A percentile compares a stretch with the other conserved stretches of the same genome.
phyloP scores from a whole-genome alignment of 371 early-diverging fungal species.

The Sporodiniella umbellata region DNA sequence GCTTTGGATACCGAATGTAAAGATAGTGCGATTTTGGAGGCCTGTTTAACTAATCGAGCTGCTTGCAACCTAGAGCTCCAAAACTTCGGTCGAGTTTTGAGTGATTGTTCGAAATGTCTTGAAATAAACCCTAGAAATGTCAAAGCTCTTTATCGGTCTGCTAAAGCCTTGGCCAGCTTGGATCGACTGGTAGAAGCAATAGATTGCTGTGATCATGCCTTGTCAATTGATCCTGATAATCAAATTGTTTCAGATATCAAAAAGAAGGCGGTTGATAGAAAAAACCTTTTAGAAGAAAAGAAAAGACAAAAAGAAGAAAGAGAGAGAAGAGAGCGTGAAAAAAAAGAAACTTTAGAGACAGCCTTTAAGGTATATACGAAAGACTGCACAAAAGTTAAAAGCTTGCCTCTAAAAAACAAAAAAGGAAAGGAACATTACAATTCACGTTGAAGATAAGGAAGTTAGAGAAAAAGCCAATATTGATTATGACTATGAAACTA shows the following conservation, averaged over 20 bases:
- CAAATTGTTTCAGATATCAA: conserved; percentile 47
- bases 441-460: conserved; percentile 43
- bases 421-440: conserved; percentile 55
- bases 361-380: conserved; percentile 42
- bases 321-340: conserved; percentile 46
- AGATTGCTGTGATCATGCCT: conserved; percentile 77
- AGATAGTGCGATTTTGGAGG: conserved; percentile 72
- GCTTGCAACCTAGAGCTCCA: conserved; percentile 89
- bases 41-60: conserved; percentile 86
- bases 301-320: conserved; percentile 40
- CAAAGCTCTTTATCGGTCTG: conserved; percentile 92
- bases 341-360: conserved; percentile 38
- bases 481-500: conserved; percentile 57
- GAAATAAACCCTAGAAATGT: conserved; percentile 75
- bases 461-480: conserved; percentile 54
- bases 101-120: conserved; percentile 88
- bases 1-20: conserved; percentile 81
- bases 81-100: conserved; percentile 70
- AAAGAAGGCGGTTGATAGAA: conserved; percentile 40
- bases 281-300: conserved; percentile 39
- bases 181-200: conserved; percentile 81
- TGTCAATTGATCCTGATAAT: conserved; percentile 73
- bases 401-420: too few species aligned
- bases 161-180: conserved; percentile 74
- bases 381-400: not conserved